These are phyloP conservation scores for Penicillium sp. DNA, from an alignment of 2,329 filamentous ascomycete genomes.

Conservation along the genomic window DNA sequence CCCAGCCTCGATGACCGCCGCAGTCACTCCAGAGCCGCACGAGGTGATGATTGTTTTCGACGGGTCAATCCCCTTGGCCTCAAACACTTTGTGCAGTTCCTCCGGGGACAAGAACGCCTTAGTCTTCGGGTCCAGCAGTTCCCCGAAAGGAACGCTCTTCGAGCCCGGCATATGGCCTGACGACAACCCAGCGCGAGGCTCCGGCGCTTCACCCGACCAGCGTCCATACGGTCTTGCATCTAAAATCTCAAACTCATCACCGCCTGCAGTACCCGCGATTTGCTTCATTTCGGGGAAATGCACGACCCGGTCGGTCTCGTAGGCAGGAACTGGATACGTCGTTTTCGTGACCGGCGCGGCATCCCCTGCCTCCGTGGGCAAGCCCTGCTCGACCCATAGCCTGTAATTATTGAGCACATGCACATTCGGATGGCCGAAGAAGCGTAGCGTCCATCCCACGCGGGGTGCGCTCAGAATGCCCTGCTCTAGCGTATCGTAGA, in stretches of 20 bases:
- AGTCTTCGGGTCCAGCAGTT: conserved; percentile 75
- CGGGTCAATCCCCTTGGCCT: conserved; percentile 73
- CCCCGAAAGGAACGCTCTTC: conserved; percentile 73
- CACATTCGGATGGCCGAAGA: conserved; percentile 85
- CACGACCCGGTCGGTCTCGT: conserved; percentile 62
- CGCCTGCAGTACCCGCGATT: conserved; percentile 72
- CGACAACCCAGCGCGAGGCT: conserved; percentile 78
- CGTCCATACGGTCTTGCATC: conserved; percentile 79
- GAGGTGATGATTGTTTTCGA: conserved; percentile 77
- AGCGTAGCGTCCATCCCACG: conserved; percentile 86
- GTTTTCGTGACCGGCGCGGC: conserved; percentile 36
- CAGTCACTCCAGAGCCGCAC: conserved; percentile 93
- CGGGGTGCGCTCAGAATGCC: conserved; percentile 93
- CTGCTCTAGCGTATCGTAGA: conserved; percentile 87
- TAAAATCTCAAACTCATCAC: conserved; percentile 79
- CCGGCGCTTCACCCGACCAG: conserved; percentile 77
- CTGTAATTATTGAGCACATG: conserved; percentile 95
- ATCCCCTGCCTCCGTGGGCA: conserved; percentile 73
- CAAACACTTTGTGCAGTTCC: conserved; percentile 71
- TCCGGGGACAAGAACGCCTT: conserved; percentile 73
- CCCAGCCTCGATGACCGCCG: conserved; percentile 83
- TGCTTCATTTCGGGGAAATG: conserved; percentile 79
- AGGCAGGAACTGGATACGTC: conserved; percentile 53
- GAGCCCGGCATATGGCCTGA: conserved; percentile 91
- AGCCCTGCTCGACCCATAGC: conserved; percentile 81